Evolutionary conservation across 2,329 filamentous ascomycete genomes (phyloP).

Genomic region (Claviceps maximensis): DNA sequence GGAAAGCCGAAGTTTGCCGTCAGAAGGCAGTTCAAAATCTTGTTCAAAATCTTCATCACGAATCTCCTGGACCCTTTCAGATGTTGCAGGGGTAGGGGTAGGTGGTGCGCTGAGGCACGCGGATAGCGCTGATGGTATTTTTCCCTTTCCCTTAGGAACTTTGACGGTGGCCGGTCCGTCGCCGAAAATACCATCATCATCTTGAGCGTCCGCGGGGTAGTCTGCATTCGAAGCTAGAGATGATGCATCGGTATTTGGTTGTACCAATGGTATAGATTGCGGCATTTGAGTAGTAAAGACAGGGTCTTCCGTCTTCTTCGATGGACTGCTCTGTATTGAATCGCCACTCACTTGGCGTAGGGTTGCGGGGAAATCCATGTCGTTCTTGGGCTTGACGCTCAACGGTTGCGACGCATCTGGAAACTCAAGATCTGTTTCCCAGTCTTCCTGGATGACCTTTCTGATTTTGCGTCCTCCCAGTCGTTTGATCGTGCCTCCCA

Average conservation of each 20-base stretch:
- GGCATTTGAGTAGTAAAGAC: constrained; percentile 13
- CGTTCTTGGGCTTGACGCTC: constrained; percentile 51
- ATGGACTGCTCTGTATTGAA: constrained; percentile 40
- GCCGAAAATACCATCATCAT: constrained; percentile 50
- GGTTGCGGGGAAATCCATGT: constrained; percentile 50
- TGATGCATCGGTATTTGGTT: constrained; percentile 22
- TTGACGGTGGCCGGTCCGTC: constrained; percentile 56
- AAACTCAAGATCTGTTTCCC: constrained; percentile 66
- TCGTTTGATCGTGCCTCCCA: constrained; percentile 87
- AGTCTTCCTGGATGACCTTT: constrained; percentile 65
- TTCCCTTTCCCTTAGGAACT: constrained; percentile 40
- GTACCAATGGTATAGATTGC: constrained; percentile 18
- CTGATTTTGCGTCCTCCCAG: constrained; percentile 64
- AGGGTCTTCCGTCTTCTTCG: constrained; percentile 23
- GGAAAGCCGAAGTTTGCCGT: constrained; percentile 52
- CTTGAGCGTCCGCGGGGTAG: constrained; percentile 49
- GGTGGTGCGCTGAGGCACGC: constrained; percentile 42
- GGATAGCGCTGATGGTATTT: constrained; percentile 29
- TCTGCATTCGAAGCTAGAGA: constrained; percentile 44
- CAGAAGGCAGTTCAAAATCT: constrained; percentile 58
- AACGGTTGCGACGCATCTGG: constrained; percentile 45
- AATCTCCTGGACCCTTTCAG: constrained; percentile 18
- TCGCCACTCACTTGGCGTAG: constrained; percentile 52
- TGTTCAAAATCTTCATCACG: constrained; percentile 55
- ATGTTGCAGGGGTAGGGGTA: constrained; percentile 41